A percentile compares a stretch with the other conserved stretches of the same genome.
phyloP scores from a whole-genome alignment of 106 monocot species.

The Dioscorea alata region DNA sequence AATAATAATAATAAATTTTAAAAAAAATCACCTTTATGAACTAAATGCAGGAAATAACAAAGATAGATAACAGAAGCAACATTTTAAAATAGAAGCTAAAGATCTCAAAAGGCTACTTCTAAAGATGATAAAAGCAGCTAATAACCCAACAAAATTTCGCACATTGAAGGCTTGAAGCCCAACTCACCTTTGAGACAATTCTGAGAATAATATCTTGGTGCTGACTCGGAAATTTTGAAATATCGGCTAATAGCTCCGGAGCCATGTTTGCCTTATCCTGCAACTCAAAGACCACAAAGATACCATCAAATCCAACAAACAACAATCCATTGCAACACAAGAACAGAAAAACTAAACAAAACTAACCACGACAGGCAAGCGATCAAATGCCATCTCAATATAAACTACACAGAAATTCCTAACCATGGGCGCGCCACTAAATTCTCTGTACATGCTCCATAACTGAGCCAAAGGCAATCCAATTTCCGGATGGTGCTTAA shows the following conservation, averaged over 20 bases:
- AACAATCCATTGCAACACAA: too few species aligned
- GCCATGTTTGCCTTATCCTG: conserved; percentile 72
- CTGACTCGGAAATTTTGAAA: conserved; percentile 50
- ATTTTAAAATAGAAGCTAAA: too few species aligned
- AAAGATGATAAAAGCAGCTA: too few species aligned
- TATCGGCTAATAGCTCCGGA: conserved; percentile 57
- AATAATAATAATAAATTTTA: too few species aligned
- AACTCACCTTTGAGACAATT: conserved; percentile 58
- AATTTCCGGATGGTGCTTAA: conserved; percentile 76
- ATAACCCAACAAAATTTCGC: too few species aligned
- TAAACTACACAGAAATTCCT: conserved; percentile 91
- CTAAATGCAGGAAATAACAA: too few species aligned
- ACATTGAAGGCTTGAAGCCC: too few species aligned
- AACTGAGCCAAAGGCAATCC: conserved; percentile 65
- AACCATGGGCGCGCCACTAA: conserved; percentile 50
- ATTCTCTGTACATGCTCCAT: conserved; percentile 73
- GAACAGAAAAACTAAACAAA: neutral
- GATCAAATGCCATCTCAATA: conserved; percentile 95
- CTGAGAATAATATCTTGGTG: conserved; percentile 94
- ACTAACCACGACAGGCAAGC: conserved; percentile 59
- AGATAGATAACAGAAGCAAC: too few species aligned
- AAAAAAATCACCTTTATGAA: too few species aligned
- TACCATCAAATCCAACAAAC: neutral
- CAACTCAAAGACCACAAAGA: conserved; percentile 4
- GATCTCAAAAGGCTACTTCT: too few species aligned